A percentile compares a stretch with the other conserved stretches of the same genome.
Conservation (phyloP, 164 flowering plant species). For the Berberis thunbergii region DNA sequence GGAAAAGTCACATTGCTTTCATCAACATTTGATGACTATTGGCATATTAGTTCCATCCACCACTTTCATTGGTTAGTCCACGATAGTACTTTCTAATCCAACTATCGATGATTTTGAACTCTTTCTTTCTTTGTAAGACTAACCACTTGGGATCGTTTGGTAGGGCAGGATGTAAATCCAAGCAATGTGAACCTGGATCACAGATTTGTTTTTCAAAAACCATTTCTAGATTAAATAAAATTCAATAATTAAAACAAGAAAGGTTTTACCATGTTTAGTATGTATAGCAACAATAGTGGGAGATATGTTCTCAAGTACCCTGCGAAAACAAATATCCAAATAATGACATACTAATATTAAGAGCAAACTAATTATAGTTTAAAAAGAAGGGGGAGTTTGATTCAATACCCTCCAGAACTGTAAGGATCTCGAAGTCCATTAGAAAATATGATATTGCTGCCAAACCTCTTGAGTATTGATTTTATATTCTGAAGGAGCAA, state of each 20-base stretch:
- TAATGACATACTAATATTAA: neutral
- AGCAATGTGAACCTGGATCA: constrained; percentile 12
- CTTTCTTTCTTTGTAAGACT: constrained; percentile 20
- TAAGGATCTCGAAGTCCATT: constrained; percentile 72
- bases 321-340: neutral
- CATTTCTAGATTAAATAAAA: neutral
- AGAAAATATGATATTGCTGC: constrained; percentile 75
- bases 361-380: neutral
- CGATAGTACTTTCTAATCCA: constrained; percentile 28
- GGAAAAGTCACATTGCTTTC: no score
- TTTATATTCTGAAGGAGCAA: constrained; percentile 35
- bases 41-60: neutral
- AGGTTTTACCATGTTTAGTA: constrained; percentile 28
- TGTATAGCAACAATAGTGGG: constrained; percentile 36
- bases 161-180: constrained; percentile 18
- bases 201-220: neutral
- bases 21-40: neutral
- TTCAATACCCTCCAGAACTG: constrained; percentile 59
- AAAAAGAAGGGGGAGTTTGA: neutral
- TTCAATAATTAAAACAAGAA: neutral
- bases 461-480: constrained; percentile 39
- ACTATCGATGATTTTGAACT: constrained; percentile 21
- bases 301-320: constrained; percentile 48
- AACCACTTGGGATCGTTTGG: constrained; percentile 33
- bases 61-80: constrained; percentile 6